phyloP scores from a whole-genome alignment of 2,329 filamentous ascomycete species.

The Botrytis fragariae region DNA sequence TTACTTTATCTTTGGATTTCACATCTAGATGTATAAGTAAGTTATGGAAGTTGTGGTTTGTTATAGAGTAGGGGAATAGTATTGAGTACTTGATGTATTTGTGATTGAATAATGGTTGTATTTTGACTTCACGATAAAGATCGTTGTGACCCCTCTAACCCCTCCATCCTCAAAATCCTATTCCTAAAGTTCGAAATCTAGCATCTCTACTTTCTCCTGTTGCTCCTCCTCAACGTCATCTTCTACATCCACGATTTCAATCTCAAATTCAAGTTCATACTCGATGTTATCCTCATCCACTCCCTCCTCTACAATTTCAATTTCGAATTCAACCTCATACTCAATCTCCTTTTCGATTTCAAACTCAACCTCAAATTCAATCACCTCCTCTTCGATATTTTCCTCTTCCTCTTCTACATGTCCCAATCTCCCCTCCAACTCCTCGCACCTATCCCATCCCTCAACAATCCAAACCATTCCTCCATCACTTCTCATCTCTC shows the following conservation, averaged over 20 bases:
- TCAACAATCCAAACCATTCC: constrained; percentile 6
- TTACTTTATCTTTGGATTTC: no score
- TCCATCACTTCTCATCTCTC: neutral
- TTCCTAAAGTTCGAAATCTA: neutral
- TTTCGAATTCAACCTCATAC: neutral
- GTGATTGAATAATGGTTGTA: neutral
- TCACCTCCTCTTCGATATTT: neutral
- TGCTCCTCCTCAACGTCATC: neutral
- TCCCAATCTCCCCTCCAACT: neutral
- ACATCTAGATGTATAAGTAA: no score
- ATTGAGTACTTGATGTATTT: neutral
- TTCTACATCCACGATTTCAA: neutral
- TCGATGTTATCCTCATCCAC: neutral
- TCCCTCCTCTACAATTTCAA: neutral
- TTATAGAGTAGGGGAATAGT: neutral
- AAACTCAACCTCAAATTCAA: no score
- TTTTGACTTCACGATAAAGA: neutral
- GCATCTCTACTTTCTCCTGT: neutral
- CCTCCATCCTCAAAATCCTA: neutral
- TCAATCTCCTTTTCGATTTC: neutral
- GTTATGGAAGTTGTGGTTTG: no score
- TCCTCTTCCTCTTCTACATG: neutral
- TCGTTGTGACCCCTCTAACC: neutral
- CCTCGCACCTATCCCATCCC: constrained; percentile 3
- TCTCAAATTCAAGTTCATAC: neutral